Base-by-base conservation (phyloP, 169 alveolate genomes). In the Plasmodium knowlesi region DNA sequence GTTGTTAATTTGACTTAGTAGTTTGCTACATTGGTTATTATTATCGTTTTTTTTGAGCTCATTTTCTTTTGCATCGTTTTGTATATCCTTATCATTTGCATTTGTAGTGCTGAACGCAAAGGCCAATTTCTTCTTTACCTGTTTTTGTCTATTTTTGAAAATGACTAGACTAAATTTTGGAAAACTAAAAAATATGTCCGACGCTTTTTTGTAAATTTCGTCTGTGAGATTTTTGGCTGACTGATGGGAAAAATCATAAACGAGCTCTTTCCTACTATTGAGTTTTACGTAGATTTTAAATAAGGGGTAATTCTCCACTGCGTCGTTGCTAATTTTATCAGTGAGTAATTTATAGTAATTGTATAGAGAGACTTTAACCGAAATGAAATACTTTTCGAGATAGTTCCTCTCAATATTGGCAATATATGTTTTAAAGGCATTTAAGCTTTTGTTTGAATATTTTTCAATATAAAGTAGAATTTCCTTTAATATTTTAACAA, bases 141-240 rank as follows among this genome's bases (percentile, higher is more conserved):
- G 83, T 61, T 89, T 89, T 79, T 89, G 94, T 89, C 90, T 89
- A 79, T 89, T 89, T 89, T 89, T 89, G 39, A 89, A 89, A 16
- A 89, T 79, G 82, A 89, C 83, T 39, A 19, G 19, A 41, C 79
- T 89, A 67, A 89, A 89, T 79, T 79, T 79, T 1, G 76, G 90
- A 37, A 89, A 89, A 32, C 32, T 89, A 19, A 54, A 89, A 43
- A 89, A 89, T 67, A 89, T 89, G 37, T 89, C 94, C n/a, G 88
- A 78, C 12, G 94, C 94, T 79, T 89, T 89, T 89, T 89, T 89
- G 25, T 89, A 89, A 22, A 89, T 89, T 89, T 61, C 89, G 39
- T 89, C 89, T 1, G 94, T 79, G n/a, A 89, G 82, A 53, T 89
- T 89, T 79, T 89, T 89, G 4, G 94, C 88, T 30, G 94, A 80